phyloP scores from a whole-genome alignment of 352 stramenopile genomes.

The Phytophthora europaea region DNA sequence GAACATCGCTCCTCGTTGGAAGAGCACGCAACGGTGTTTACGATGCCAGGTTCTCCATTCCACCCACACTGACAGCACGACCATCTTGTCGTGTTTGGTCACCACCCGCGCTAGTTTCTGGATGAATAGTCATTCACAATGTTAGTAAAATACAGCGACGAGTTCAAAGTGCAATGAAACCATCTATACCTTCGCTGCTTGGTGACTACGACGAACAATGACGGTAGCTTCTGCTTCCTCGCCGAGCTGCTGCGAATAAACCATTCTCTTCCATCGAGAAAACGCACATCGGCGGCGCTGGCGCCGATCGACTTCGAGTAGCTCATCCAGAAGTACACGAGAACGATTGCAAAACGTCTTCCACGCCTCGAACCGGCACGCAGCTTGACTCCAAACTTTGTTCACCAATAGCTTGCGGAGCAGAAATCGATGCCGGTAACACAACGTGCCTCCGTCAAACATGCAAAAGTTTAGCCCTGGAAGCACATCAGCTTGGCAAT shows the following conservation, averaged over 20 bases:
- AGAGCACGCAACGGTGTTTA: constrained; percentile 11
- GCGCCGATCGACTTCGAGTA: constrained; percentile 15
- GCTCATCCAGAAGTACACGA: constrained; percentile 8
- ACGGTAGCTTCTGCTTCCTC: constrained; percentile 24
- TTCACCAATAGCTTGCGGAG: constrained; percentile 31
- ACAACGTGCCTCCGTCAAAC: not conserved
- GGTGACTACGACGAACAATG: constrained; percentile 17
- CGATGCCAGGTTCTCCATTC: constrained; percentile 27
- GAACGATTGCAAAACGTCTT: constrained; percentile 20
- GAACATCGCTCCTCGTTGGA: constrained; percentile 17
- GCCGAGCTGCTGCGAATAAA: constrained; percentile 19
- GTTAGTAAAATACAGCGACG: constrained; percentile 5
- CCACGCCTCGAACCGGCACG: constrained; percentile 19
- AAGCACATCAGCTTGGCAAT: constrained; percentile 6
- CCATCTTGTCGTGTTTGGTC: constrained; percentile 7
- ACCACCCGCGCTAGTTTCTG: constrained; percentile 18
- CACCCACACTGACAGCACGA: constrained; percentile 27
- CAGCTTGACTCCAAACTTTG: constrained; percentile 21
- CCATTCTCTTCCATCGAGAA: constrained; percentile 17
- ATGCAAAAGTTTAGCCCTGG: not conserved
- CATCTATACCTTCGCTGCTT: constrained; percentile 17
- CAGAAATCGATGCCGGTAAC: constrained; percentile 22
- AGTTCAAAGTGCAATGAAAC: not conserved
- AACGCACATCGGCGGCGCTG: constrained; percentile 22
- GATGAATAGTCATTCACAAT: not conserved